phyloP scores from a whole-genome alignment of 1,139 yeast species.

The Zygoascus meyerae region DNA sequence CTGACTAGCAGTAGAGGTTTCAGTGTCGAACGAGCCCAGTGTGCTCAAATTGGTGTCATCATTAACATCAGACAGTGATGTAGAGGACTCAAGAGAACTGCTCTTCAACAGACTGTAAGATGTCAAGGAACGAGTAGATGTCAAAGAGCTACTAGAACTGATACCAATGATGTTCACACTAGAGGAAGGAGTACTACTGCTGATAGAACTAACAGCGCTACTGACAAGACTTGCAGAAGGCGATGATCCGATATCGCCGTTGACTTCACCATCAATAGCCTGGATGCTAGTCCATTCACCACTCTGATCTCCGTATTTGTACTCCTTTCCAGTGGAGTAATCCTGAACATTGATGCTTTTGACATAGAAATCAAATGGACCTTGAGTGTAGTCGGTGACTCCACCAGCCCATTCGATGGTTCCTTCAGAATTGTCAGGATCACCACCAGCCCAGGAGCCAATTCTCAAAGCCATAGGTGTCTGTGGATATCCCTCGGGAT shows the following conservation, averaged over 20 bases:
- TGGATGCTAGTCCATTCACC: slow-evolving; percentile 67
- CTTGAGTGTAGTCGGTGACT: slow-evolving; percentile 53
- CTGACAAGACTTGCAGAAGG: slow-evolving; percentile 35
- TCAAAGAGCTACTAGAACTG: slow-evolving; percentile 9
- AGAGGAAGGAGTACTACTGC: slow-evolving; percentile 12
- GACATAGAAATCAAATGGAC: slow-evolving; percentile 66
- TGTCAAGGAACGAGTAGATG: slow-evolving; percentile 1
- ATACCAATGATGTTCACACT: slow-evolving; percentile 10
- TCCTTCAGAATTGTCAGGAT: slow-evolving; percentile 48
- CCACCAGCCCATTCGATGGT: slow-evolving; percentile 89
- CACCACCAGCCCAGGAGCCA: slow-evolving; percentile 84
- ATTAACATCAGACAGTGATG: not conserved
- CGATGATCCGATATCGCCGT: slow-evolving; percentile 45
- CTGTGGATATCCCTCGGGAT: slow-evolving; percentile 60
- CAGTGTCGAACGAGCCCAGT: not conserved
- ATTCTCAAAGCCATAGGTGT: slow-evolving; percentile 66
- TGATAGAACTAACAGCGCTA: slow-evolving; percentile 20
- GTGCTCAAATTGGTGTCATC: not conserved
- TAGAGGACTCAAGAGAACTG: not conserved
- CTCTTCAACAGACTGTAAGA: not conserved
- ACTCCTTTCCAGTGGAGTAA: slow-evolving; percentile 71
- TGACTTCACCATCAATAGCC: slow-evolving; percentile 56
- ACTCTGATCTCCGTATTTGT: slow-evolving; percentile 55
- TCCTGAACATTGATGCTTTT: slow-evolving; percentile 60
- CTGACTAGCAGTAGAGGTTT: not conserved